Base-by-base conservation (phyloP, 2,329 filamentous ascomycete species). In the Claviceps capensis region DNA sequence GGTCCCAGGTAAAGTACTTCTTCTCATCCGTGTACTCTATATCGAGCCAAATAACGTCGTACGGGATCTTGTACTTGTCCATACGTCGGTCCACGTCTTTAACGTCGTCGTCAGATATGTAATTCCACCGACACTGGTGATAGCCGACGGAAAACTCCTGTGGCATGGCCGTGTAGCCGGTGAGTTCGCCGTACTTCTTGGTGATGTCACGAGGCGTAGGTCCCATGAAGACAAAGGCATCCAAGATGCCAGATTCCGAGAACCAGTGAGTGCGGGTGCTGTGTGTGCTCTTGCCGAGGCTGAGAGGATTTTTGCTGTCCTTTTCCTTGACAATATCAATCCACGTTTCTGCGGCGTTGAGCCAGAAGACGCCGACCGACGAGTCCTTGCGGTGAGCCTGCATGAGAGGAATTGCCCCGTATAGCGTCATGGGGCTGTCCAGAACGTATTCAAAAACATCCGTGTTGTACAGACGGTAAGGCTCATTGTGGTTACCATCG, bases 101-200 rank as follows among this genome's bases (percentile, higher is more conserved):
- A 53, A 98, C 90, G 68, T 98, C 93, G 57, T 96, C 89, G 61
- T 96, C 91, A 1, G 88, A 94, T 52, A 96, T 84, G 65, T 98
- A 98, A 71, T 98, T 98, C 93, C 93, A 98, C 60, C 93, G 86
- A 67, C 93, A 97, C 67, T 98, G 93, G 64, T 98, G 93, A 68
- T 97, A 96, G 13, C 81, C 93, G 58, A 98, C 82, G 2, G 91
- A 79, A 61, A 96, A 96, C 57, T 93, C 85, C 62, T 95, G 89
- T 1, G 93, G 93, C 68, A 98, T 79, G 54, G 90, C 84, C 34
- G 89, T 93, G 62, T 83, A 91, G 26, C 93, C 93, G 8, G 93
- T 98, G 46, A 98, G 79, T 65, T 95, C 88, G 56, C 84, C 83
- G 65, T 95, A 98, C 34, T 79, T 81, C 61, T 83, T 85, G 57